Base-by-base conservation (phyloP, 2,329 filamentous ascomycete genomes). In the Exophiala bonariae region DNA sequence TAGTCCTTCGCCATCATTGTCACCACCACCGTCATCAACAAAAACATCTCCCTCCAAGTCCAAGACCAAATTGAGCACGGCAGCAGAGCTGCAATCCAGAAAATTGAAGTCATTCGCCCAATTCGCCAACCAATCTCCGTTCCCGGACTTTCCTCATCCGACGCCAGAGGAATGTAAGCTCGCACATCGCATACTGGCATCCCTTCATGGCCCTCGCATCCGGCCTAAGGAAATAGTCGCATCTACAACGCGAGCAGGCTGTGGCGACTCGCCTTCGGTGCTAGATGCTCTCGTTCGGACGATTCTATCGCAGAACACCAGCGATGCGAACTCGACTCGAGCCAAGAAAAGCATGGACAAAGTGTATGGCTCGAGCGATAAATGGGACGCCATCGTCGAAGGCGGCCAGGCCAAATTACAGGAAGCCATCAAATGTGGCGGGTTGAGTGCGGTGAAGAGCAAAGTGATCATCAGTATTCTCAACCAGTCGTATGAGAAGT, bases 321-420 rank as follows among this genome's bases (percentile, higher is more conserved):
- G 76, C 1, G 73, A 73, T 38, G 72, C 64, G 13, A 85, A 85
- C 34, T 83, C 81, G 49, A 83, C 78, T 42, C 75, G 84, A 55
- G 88, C 95, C 60, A 89, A 91, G 63, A 67, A 69, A 13, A 89
- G 89, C 28, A 72, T 95, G 7, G 79, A 89, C 41, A 81, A 83
- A 66, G 85, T 90, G 0, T 82, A 86, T 60, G 71, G 70, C n/a
- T 76, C 80, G 9, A 74, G 72, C 16, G 66, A 77, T 16, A 74
- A 73, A 1, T 71, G 83, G 17, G 38, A 71, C 1, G 61, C 66
- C 23, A 74, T 74, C 31, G 70, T 71, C 36, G 48, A 66, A 16
- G 69, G 69, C 11, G 61, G 70, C 3, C 66, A 72, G 2, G 71
- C 71, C 0, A 63, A 69, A 5, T 66, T 80, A 4, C 67, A 76